A percentile compares a stretch with the other conserved stretches of the same genome.
These are phyloP conservation scores for Penicillium aurantiogriseum DNA, from an alignment of 2,329 filamentous ascomycete genomes.

Conservation along the genomic window DNA sequence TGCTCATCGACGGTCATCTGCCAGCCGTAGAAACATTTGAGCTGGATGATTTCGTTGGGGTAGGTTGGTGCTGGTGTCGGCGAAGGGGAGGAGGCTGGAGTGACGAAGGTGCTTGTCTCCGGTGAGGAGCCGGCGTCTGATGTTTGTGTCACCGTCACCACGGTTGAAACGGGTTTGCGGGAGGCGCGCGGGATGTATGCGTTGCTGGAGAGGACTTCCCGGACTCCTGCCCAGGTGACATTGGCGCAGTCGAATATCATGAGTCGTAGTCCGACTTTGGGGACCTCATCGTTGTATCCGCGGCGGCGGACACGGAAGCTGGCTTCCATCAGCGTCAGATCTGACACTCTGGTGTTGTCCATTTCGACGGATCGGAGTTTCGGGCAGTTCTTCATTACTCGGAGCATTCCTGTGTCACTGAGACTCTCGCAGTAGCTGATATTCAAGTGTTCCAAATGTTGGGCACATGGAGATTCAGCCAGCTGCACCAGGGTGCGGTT, in stretches of 20 bases:
- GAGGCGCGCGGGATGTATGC: conserved; percentile 63
- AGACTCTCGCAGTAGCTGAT: conserved; percentile 87
- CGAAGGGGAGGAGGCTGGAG: conserved; percentile 24
- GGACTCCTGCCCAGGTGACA: conserved; percentile 87
- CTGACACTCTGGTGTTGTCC: conserved; percentile 90
- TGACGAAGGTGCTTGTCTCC: conserved; percentile 28
- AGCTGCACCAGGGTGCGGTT: conserved; percentile 73
- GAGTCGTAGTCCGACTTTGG: conserved; percentile 66
- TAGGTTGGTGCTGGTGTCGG: conserved; percentile 45
- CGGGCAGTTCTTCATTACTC: conserved; percentile 72
- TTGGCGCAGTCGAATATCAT: conserved; percentile 90
- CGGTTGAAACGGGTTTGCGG: conserved; percentile 30
- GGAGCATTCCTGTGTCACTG: conserved; percentile 79
- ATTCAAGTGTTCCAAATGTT: conserved; percentile 72
- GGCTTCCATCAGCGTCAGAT: conserved; percentile 81
- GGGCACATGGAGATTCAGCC: conserved; percentile 71
- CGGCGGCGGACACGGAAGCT: conserved; percentile 73
- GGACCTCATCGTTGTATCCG: conserved; percentile 50
- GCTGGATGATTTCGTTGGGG: conserved; percentile 73
- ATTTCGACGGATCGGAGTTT: conserved; percentile 72
- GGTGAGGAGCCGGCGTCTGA: conserved; percentile 19
- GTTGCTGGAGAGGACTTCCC: conserved; percentile 82
- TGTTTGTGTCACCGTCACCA: conserved; percentile 37
- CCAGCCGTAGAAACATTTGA: conserved; percentile 95
- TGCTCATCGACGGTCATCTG: conserved; percentile 95